A percentile compares a stretch with the other conserved stretches of the same genome.
phyloP scores from a whole-genome alignment of 2,329 filamentous ascomycete genomes.

The Colletotrichum eremochloae region DNA sequence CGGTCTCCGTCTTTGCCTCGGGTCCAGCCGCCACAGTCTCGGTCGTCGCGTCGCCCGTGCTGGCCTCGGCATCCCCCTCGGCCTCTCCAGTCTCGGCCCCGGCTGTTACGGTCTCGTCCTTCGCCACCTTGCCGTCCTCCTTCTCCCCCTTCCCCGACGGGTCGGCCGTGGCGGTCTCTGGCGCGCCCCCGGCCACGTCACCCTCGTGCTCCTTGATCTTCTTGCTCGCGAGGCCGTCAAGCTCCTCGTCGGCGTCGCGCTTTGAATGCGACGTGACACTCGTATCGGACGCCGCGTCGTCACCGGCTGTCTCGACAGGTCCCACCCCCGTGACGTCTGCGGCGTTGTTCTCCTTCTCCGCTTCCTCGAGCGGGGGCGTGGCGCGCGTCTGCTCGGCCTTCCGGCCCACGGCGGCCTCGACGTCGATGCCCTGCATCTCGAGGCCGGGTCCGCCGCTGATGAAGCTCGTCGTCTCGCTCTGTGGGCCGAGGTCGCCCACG shows the following conservation, averaged over 20 bases:
- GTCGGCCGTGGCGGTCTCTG: neutral
- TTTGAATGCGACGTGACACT: constrained; percentile 61
- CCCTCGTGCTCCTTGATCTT: constrained; percentile 61
- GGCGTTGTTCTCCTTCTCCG: constrained; percentile 40
- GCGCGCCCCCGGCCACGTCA: constrained; percentile 39
- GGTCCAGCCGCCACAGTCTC: neutral
- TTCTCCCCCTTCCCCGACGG: neutral
- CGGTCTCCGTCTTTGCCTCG: neutral
- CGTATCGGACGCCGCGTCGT: constrained; percentile 50
- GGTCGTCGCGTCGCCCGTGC: neutral
- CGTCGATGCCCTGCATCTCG: constrained; percentile 69
- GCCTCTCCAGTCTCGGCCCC: constrained; percentile 19
- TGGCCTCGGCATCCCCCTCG: constrained; percentile 9
- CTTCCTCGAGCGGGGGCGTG: constrained; percentile 48
- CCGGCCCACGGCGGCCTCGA: constrained; percentile 72
- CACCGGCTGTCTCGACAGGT: constrained; percentile 34
- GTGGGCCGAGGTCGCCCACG: constrained; percentile 87
- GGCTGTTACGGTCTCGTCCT: constrained; percentile 27
- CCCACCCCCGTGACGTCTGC: constrained; percentile 30
- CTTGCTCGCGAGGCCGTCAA: constrained; percentile 57
- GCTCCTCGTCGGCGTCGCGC: constrained; percentile 66
- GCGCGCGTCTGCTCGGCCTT: constrained; percentile 52
- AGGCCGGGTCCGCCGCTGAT: constrained; percentile 55
- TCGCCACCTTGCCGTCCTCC: constrained; percentile 28
- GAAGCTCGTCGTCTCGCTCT: constrained; percentile 60